phyloP scores from a whole-genome alignment of 805 yeast species.

The Hanseniaspora nectarophila region DNA sequence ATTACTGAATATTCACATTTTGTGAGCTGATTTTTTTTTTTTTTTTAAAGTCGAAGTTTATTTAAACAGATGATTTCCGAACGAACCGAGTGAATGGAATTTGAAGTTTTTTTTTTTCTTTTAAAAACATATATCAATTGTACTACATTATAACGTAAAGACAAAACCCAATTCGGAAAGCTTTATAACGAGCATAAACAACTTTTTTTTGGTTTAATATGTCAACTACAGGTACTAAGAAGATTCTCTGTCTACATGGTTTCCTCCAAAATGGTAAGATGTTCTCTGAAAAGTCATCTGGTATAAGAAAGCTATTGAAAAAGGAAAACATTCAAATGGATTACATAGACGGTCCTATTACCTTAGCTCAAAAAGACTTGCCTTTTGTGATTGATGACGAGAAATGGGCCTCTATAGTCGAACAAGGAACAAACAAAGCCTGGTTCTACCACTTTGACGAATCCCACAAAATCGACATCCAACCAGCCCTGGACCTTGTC shows the following conservation, averaged over 20 bases:
- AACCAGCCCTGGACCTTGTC: slow-evolving; percentile 40
- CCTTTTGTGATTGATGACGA: slow-evolving; percentile 55
- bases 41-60: neutral
- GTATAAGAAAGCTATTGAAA: slow-evolving; percentile 64
- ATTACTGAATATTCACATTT: too few relatives aligned
- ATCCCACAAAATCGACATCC: slow-evolving; percentile 38
- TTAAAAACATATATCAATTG: neutral
- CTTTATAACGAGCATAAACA: slow-evolving; percentile 12
- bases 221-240: slow-evolving; percentile 21
- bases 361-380: slow-evolving; percentile 53
- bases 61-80: neutral
- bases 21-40: neutral
- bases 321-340: slow-evolving; percentile 54
- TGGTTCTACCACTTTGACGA: slow-evolving; percentile 63
- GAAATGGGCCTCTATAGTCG: slow-evolving; percentile 38
- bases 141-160: neutral
- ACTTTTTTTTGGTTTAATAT: neutral
- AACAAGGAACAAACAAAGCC: slow-evolving; percentile 40
- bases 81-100: too few relatives aligned
- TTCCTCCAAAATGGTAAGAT: slow-evolving; percentile 73
- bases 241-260: slow-evolving; percentile 81
- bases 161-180: neutral
- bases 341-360: slow-evolving; percentile 69
- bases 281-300: slow-evolving; percentile 82
- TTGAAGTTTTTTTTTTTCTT: neutral